Percentiles rank a stretch among this genome's conserved stretches.
Conservation (phyloP, 2,329 filamentous ascomycete species). For the Beauveria bassiana region DNA sequence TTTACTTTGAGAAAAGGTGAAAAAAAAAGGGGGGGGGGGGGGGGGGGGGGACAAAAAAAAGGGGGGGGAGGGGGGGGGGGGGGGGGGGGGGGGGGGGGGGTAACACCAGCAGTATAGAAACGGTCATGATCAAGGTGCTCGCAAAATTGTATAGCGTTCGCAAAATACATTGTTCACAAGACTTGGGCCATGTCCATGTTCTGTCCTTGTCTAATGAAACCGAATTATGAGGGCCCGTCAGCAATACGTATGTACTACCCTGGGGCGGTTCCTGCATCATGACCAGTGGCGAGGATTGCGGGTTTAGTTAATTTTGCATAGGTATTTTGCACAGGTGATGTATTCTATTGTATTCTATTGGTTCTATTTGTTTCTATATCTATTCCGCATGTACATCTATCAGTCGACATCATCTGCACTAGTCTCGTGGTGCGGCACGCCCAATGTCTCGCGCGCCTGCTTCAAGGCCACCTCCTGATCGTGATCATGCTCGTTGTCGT, state of each 20-base stretch:
- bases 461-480: slow-evolving; percentile 30
- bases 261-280: neutral
- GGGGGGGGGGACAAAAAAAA: too few species aligned
- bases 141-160: slow-evolving; percentile 16
- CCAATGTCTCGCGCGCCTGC: slow-evolving; percentile 31
- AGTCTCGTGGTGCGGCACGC: slow-evolving; percentile 21
- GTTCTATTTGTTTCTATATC: neutral
- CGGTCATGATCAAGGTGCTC: slow-evolving; percentile 14
- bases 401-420: slow-evolving; percentile 39
- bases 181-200: slow-evolving; percentile 17
- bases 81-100: too few species aligned
- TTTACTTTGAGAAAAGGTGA: slow-evolving; percentile 15
- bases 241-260: too few species aligned
- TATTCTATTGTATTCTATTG: neutral
- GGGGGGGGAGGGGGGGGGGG: too few species aligned
- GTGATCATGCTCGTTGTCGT: slow-evolving; percentile 19
- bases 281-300: too few species aligned
- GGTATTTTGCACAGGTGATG: too few species aligned
- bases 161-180: slow-evolving; percentile 15
- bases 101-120: slow-evolving; percentile 18
- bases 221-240: neutral
- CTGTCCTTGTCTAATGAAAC: slow-evolving; percentile 17
- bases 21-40: too few species aligned
- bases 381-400: neutral
- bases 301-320: too few species aligned